Evolutionary conservation across 2,329 filamentous ascomycete species (phyloP), one percentile per base, ranked within the genome.

Genomic region (Alternaria brassicicola): DNA sequence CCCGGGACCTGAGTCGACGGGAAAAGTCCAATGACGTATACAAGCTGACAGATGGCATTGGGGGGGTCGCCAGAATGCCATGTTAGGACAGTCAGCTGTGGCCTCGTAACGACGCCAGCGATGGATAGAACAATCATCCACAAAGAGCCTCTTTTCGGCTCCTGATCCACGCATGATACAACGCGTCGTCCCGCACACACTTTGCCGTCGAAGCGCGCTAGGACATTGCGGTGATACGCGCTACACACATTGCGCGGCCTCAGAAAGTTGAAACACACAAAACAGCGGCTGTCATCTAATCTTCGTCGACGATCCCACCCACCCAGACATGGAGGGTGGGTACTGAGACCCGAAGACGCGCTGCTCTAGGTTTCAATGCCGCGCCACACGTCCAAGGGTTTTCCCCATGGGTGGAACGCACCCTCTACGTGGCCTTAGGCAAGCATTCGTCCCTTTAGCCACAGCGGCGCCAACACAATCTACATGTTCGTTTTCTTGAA

Each of bases 231-330:
- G 15, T 45, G 30, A 47, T 31, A 36, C 51, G 42, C 33, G 31
- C 42, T 47, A 46, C 42, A 28, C 31, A 46, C 25, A 57, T 58
- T 58, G 55, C 55, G 55, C 55, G 55, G 55, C 55, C 55, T 54
- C 38, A n/a, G 30, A 36, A 26, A 38, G 43, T 47, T 35, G 43
- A 47, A 31, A 54, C 43, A 54, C 48, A 43, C 52, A 47, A 48
- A 49, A 54, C 42, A 47, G 49, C 49, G 41, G 49, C 49, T 46
- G 47, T 28, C 21, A 41, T 43, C 36, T 55, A 57, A 57, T 53
- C 41, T 57, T 41, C 41, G 23, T 26, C n/a, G 55, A 28, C 55
- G 49, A 53, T 57, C 55, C 41, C 39, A 45, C 38, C 51, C 55
- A 23, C 23, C 17, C 48, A 51, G 31, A 51, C 48, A 25, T 31